These are phyloP conservation scores for Catharanthus roseus DNA, from an alignment of 257 asterid genomes.

Conservation along the genomic window DNA sequence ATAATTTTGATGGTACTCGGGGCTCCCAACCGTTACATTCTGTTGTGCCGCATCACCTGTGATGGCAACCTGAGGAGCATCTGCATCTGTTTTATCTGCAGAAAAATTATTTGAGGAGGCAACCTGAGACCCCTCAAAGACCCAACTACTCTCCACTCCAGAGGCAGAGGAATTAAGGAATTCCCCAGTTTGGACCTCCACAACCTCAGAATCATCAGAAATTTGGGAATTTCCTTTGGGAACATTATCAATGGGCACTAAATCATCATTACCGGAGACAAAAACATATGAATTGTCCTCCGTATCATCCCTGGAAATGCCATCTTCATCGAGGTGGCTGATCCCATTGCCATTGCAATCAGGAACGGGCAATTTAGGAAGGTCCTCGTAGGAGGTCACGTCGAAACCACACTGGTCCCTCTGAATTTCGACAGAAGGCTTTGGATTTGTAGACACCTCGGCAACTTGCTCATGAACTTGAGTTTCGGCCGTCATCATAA, in stretches of 20 bases:
- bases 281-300: slow-evolving; percentile 46
- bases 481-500: background rate
- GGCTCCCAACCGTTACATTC: slow-evolving; percentile 10
- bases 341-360: slow-evolving; percentile 26
- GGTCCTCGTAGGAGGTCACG: background rate
- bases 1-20: background rate
- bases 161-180: background rate
- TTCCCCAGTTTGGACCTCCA: slow-evolving; percentile 1
- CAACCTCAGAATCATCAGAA: background rate
- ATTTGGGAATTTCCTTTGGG: background rate
- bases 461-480: background rate
- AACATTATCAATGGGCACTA: slow-evolving; percentile 14
- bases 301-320: slow-evolving; percentile 11
- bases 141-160: background rate
- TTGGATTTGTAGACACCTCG: background rate
- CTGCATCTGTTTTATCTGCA: background rate
- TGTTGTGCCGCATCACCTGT: background rate
- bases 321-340: slow-evolving; percentile 7
- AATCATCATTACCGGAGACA: slow-evolving; percentile 29
- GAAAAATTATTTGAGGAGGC: background rate
- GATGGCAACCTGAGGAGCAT: background rate
- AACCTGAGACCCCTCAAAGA: background rate
- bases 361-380: background rate
- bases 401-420: background rate
- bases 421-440: background rate